Evolutionary conservation across 768 basidiomycete species (phyloP).

Genomic region (Tulasnella sp.): DNA sequence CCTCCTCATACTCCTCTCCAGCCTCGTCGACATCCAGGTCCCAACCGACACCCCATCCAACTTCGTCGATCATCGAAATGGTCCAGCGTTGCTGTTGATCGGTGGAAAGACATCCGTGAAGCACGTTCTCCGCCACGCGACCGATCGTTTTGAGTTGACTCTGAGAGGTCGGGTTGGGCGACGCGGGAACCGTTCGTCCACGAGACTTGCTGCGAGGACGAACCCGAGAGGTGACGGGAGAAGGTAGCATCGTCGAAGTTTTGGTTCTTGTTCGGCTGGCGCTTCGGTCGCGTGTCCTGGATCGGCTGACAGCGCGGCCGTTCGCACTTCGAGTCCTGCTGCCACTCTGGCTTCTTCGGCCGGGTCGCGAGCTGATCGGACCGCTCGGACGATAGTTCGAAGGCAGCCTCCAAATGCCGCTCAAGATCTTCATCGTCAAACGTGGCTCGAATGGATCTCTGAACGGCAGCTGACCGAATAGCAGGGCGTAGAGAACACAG

Average conservation of each 20-base stretch:
- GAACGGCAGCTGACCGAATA: slow-evolving; percentile 85
- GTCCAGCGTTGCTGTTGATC: slow-evolving; percentile 65
- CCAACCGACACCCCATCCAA: slow-evolving; percentile 35
- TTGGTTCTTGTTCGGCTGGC: slow-evolving; percentile 29
- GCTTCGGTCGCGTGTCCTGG: slow-evolving; percentile 19
- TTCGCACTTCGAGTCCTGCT: slow-evolving; percentile 6
- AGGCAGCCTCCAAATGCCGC: slow-evolving; percentile 54
- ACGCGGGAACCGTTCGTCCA: slow-evolving; percentile 54
- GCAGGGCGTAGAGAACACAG: slow-evolving; percentile 78
- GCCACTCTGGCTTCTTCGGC: background rate
- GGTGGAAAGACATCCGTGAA: slow-evolving; percentile 75
- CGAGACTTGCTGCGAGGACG: slow-evolving; percentile 56
- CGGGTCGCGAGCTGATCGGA: background rate
- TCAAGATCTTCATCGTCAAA: slow-evolving; percentile 85
- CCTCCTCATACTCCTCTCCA: slow-evolving; percentile 28
- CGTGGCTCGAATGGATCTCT: slow-evolving; percentile 86
- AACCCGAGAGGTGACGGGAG: slow-evolving; percentile 28
- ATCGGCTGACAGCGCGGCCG: background rate
- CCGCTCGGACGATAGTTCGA: slow-evolving; percentile 13
- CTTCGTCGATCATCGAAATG: slow-evolving; percentile 72
- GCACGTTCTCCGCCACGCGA: slow-evolving; percentile 46
- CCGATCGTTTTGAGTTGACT: slow-evolving; percentile 42
- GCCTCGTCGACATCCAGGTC: slow-evolving; percentile 27
- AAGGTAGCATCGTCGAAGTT: slow-evolving; percentile 23
- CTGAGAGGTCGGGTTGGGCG: background rate